These are phyloP conservation scores for Pestalotiopsis sp. DNA, from an alignment of 2,329 filamentous ascomycete genomes.

Conservation along the genomic window DNA sequence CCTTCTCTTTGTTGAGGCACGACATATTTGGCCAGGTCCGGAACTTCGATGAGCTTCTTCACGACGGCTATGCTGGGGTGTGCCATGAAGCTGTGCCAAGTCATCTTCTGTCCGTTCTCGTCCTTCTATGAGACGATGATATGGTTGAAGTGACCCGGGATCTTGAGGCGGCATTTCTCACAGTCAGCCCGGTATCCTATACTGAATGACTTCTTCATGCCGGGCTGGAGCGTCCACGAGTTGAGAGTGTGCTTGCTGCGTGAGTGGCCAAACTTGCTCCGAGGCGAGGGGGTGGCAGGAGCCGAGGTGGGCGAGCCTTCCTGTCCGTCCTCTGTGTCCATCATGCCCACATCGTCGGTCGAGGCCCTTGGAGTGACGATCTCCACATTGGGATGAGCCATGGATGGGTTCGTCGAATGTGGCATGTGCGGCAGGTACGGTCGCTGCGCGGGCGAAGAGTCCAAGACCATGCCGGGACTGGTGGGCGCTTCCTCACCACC, in stretches of 20 bases:
- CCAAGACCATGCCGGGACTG: constrained; percentile 43
- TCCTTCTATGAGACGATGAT: constrained; percentile 65
- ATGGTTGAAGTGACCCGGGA: constrained; percentile 81
- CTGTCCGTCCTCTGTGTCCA: constrained; percentile 30
- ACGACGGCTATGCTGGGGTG: background rate
- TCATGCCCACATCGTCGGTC: constrained; percentile 33
- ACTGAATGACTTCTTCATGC: constrained; percentile 72
- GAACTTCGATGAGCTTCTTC: background rate
- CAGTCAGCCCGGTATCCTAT: constrained; percentile 80
- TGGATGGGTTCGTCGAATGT: constrained; percentile 35
- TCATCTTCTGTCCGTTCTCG: constrained; percentile 3
- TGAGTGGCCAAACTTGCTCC: constrained; percentile 56
- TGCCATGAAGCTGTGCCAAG: background rate
- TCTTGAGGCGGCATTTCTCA: constrained; percentile 74
- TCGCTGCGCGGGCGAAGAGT: constrained; percentile 34
- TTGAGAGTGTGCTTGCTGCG: constrained; percentile 63
- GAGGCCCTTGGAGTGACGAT: constrained; percentile 22
- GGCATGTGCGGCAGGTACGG: constrained; percentile 36
- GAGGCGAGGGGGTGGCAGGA: constrained; percentile 46
- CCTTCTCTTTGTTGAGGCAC: background rate
- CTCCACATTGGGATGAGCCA: constrained; percentile 39
- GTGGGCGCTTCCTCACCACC: constrained; percentile 45
- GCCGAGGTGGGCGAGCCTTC: constrained; percentile 33
- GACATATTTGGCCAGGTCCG: background rate
- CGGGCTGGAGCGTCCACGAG: constrained; percentile 62